phyloP scores from a whole-genome alignment of 805 yeast genomes.

The Saccharomyces kudriavzevii region DNA sequence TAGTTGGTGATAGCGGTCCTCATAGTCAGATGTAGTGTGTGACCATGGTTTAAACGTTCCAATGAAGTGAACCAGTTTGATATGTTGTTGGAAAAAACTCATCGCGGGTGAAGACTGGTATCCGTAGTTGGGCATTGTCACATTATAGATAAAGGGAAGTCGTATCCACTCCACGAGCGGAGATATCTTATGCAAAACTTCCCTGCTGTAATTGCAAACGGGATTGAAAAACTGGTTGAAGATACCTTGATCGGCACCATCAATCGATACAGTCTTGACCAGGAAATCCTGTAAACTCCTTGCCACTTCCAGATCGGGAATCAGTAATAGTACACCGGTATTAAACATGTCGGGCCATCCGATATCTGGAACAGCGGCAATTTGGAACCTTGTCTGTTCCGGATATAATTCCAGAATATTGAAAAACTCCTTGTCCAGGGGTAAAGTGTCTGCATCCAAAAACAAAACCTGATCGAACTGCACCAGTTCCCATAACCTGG shows the following conservation, averaged over 20 bases:
- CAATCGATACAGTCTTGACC: constrained; percentile 39
- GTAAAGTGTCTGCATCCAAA: constrained; percentile 54
- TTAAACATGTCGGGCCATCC: constrained; percentile 90
- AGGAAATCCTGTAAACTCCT: constrained; percentile 32
- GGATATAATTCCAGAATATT: constrained; percentile 11
- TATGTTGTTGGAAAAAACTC: constrained; percentile 37
- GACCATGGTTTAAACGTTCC: constrained; percentile 54
- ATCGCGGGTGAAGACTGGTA: constrained; percentile 68
- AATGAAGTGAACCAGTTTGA: constrained; percentile 51
- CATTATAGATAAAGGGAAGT: constrained; percentile 74
- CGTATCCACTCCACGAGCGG: constrained; percentile 43
- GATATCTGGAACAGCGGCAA: constrained; percentile 58
- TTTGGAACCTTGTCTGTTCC: constrained; percentile 14
- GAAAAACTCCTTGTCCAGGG: constrained; percentile 24
- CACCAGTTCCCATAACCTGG: constrained; percentile 39
- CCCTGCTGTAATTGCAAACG: constrained; percentile 5
- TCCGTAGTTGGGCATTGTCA: constrained; percentile 54
- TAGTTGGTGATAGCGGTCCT: constrained; percentile 3
- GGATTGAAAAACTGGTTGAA: constrained; percentile 57
- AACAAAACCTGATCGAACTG: constrained; percentile 41
- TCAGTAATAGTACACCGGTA: constrained; percentile 58
- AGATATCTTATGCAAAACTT: constrained; percentile 1
- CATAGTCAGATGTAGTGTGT: constrained; percentile 3
- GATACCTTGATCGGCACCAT: constrained; percentile 86
- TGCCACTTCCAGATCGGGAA: constrained; percentile 41